Evolutionary conservation across 768 basidiomycete genomes (phyloP).

Genomic region (Auricularia heimuer): DNA sequence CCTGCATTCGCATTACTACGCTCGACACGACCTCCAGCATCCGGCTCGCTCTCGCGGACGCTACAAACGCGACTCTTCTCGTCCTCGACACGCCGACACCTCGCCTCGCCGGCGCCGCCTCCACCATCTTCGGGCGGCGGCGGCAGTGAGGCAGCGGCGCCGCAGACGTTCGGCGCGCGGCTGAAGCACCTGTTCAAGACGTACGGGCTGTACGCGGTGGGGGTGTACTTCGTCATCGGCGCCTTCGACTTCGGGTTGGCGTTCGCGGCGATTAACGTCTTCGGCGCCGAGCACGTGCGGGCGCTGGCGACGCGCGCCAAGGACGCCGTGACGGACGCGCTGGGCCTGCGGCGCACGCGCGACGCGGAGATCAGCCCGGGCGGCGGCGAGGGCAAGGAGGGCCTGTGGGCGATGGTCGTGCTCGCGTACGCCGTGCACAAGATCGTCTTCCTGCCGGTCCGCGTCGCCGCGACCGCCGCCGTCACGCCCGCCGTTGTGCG

Average conservation of each 20-base stretch:
- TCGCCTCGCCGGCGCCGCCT: background rate
- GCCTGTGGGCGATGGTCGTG: constrained; percentile 84
- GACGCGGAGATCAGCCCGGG: constrained; percentile 38
- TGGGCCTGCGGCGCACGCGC: constrained; percentile 42
- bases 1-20: background rate
- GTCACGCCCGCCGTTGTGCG: constrained; percentile 78
- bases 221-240: constrained; percentile 70
- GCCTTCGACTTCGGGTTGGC: constrained; percentile 76
- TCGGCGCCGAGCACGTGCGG: constrained; percentile 87
- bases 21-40: background rate
- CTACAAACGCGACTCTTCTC: background rate
- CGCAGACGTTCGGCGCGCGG: constrained; percentile 43
- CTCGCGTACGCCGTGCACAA: constrained; percentile 96
- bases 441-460: constrained; percentile 78
- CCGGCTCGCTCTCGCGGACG: background rate
- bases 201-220: constrained; percentile 94
- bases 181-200: constrained; percentile 78
- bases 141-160: background rate
- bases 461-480: constrained; percentile 81
- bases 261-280: constrained; percentile 72
- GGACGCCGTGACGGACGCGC: constrained; percentile 37
- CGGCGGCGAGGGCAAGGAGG: constrained; percentile 34
- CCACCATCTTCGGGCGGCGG: background rate
- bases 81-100: background rate
- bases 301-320: constrained; percentile 36